Evolutionary conservation across 1,139 yeast species (phyloP), one percentile per base, ranked within the genome.

Genomic region (Yamadazyma membranifaciens): DNA sequence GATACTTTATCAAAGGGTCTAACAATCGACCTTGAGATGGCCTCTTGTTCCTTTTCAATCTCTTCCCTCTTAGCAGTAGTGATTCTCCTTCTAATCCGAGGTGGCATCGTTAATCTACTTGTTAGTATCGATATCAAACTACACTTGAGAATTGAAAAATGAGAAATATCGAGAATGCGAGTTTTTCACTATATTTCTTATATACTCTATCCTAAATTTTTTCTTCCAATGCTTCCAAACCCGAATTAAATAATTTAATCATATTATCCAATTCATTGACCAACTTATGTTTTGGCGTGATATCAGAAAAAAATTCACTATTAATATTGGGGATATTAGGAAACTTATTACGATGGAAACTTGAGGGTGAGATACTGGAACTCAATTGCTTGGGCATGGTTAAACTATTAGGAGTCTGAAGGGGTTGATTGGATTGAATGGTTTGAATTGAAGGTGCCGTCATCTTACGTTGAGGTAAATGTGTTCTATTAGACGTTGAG

Each of bases 1-100:
- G 83, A 78, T 3, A 82, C 67, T 7, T 81, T 74, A 49, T 81
- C 84, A 57, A 84, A 85, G 2, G 91, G 92, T 40, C 87, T 69
- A 24, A 69, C 75, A 29, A 76, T 60, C 35, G 66, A 60, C 37
- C 67, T 60, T 27, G 75, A 73, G 40, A 67, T 58, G 43, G 65
- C 66, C 29, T 69, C 65, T 46, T 70, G 73, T 44, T 73, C 77
- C 45, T 66, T 65, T 42, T 76, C 81, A 24, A 72, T 69, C 47
- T 71, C 72, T 46, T 75, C 67, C 57, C 75, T 42, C 59, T 73
- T 51, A 52, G 81, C 72, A 54, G 69, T 54, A 37, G 76, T 71
- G 44, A 71, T 70, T 41, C 76, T 64, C 46, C 76, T 62, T 55
- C 76, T 63, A 54, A 70, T 68, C 34, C 76, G 68, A 16, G 75